Conservation (phyloP, 257 asterid species). For the Penstemon eatonii region DNA sequence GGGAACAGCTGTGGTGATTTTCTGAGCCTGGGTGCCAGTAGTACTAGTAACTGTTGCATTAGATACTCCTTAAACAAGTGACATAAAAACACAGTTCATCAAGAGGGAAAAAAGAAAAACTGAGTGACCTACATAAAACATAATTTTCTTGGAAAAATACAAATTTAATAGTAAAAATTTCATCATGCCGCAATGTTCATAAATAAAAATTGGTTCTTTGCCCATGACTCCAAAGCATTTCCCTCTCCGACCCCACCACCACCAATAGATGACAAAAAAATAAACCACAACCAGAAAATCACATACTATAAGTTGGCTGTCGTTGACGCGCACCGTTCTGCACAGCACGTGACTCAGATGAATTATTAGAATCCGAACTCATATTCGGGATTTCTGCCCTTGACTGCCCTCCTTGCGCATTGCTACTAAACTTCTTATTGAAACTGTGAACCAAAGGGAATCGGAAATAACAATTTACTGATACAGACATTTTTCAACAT, state of each 20-base stretch:
- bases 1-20: slow-evolving; percentile 48
- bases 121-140: background rate
- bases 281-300: slow-evolving; percentile 1
- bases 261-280: background rate
- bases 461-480: background rate
- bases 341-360: slow-evolving; percentile 34
- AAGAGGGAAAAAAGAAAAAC: background rate
- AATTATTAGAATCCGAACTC: slow-evolving; percentile 38
- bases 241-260: background rate
- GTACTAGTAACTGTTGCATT: slow-evolving; percentile 38
- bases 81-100: background rate
- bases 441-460: slow-evolving; percentile 32
- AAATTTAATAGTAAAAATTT: background rate
- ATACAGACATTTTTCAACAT: background rate
- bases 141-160: slow-evolving; percentile 2
- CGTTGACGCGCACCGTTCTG: slow-evolving; percentile 64
- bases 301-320: slow-evolving; percentile 36
- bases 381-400: slow-evolving; percentile 42
- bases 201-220: background rate
- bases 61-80: slow-evolving; percentile 37
- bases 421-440: slow-evolving; percentile 45
- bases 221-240: background rate
- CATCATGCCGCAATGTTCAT: background rate
- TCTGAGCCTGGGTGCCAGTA: slow-evolving; percentile 44
- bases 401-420: slow-evolving; percentile 67